Evolutionary conservation across 2,329 filamentous ascomycete genomes (phyloP), one percentile per base, ranked within the genome.

Genomic region (Aspergillus novoparasiticus): DNA sequence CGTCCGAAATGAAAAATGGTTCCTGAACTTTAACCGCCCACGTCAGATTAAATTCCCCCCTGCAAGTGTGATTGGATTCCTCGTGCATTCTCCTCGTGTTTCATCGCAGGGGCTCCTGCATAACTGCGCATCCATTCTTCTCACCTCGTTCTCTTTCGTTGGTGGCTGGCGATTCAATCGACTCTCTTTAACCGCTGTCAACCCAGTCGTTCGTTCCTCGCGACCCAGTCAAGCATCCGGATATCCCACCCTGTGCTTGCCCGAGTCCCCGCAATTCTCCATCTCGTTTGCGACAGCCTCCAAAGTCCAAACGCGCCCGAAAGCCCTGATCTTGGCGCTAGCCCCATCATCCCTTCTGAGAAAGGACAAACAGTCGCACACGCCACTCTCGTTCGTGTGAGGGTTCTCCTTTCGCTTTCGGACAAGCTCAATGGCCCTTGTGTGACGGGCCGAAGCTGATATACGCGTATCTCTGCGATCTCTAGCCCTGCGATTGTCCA

Each of bases 241-340:
- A 57, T 53, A 53, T 61, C 60, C 50, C 54, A 30, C 23, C 51
- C 48, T 43, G 54, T 34, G n/a, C 36, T 32, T 51, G 48, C 21
- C 32, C 32, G 34, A 55, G 51, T 39, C 51, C 51, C 51, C 51
- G 51, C 51, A 55, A 39, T 53, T 53, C 36, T 63, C 28, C 32
- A 41, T 55, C 32, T 39, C 51, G 21, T 32, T 55, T 55, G 51
- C 51, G 51, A 54, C 51, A 16, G 51, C 19, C 14, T 36, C 39
- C n/a, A 50, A 61, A 66, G 11, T 36, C 39, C 26, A 50, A 61
- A 66, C 65, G 65, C 66, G 63, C 62, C 60, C 43, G 30, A 39
- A 21, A 46, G 21, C 56, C 65, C 66, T 54, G 64, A 57, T 61
- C 65, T 68, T 68, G 66, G 66, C 65, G 50, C 61, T 55, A 45